Base-by-base conservation (phyloP, 2,329 filamentous ascomycete species). In the Calonectria leucothoes region DNA sequence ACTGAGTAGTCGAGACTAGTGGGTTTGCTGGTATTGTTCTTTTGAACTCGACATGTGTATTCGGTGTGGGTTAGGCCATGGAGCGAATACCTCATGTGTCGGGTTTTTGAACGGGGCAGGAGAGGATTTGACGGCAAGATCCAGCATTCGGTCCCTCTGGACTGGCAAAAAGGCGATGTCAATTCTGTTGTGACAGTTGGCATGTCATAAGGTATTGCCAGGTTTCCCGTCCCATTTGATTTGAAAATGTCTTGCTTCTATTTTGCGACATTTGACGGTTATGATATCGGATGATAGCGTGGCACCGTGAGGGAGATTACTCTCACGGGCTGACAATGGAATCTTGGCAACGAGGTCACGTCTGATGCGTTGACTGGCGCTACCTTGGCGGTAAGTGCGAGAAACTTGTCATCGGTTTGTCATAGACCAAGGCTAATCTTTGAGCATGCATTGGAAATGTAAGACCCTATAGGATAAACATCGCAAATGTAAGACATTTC, bases 291-390 rank as follows among this genome's bases (percentile, higher is more conserved):
- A 87, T 2, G 87, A 89, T 5, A 78, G 87, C 2, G 87, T 84
- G 0, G 89, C 89, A 6, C 85, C 85, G 0, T 89, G 89, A 0
- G 89, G 89, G 81, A 92, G 90, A 0, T 89, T 89, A 14, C 90
- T 90, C 6, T 89, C 87, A 67, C 86, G 86, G 14, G 91, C 87
- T 0, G 87, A 87, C 63, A 92, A 82, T 35, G 88, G 85, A 37
- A 91, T 83, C 0, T 80, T 77, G 51, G 87, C 74, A 4, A 70
- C 66, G 3, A 75, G 63, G n/a, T 76, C 1, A 83, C 72, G 0
- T 80, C 82, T 2, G 78, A 82, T 1, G 87, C 86, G 45, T 84
- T 79, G 10, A 89, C 80, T 12, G 88, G 83, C 3, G 84, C 81
- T 15, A 86, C 87, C 87, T 82, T 25, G n/a, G 69, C 23, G 67